Evolutionary conservation across 1,284 basidiomycete genomes (phyloP).

Genomic region (Entoloma clypeatum): DNA sequence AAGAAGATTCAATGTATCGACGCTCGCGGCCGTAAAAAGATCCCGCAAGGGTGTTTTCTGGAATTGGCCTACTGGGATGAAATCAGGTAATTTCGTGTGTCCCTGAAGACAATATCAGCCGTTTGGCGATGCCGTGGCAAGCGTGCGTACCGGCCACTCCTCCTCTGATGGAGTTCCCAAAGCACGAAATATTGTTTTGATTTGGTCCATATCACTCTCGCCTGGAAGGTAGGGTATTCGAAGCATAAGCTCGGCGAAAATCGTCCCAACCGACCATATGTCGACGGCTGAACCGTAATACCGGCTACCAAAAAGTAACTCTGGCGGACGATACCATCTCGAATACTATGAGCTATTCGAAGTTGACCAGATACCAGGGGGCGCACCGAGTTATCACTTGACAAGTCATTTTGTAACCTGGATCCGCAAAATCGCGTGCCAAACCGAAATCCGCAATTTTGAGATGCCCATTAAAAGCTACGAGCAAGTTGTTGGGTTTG

Average conservation of each 20-base stretch:
- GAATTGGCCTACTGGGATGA: slow-evolving; percentile 78
- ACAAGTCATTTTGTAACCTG: slow-evolving; percentile 93
- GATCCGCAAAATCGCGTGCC: slow-evolving; percentile 92
- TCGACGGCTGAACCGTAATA: slow-evolving; percentile 89
- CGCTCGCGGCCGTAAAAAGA: slow-evolving; percentile 87
- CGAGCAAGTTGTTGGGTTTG: slow-evolving; percentile 98
- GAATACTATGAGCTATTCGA: slow-evolving; percentile 2
- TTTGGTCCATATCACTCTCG: slow-evolving; percentile 93
- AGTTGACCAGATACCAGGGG: not conserved
- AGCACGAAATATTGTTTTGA: slow-evolving; percentile 92
- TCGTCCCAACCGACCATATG: slow-evolving; percentile 94
- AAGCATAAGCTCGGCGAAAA: slow-evolving; percentile 94
- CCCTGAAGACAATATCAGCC: slow-evolving; percentile 48
- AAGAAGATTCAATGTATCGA: slow-evolving; percentile 85
- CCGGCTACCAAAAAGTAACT: slow-evolving; percentile 84
- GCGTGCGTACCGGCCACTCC: slow-evolving; percentile 82
- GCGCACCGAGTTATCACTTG: slow-evolving; percentile 92
- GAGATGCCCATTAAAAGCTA: slow-evolving; percentile 85
- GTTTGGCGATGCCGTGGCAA: not conserved
- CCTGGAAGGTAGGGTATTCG: slow-evolving; percentile 92
- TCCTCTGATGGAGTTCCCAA: slow-evolving; percentile 94
- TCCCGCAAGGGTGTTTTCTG: slow-evolving; percentile 79
- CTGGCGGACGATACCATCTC: slow-evolving; percentile 98
- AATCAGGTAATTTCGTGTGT: slow-evolving; percentile 87
- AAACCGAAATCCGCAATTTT: slow-evolving; percentile 99